Conservation (phyloP, 495 filamentous ascomycete genomes). For the Cenococcum geophilum region DNA sequence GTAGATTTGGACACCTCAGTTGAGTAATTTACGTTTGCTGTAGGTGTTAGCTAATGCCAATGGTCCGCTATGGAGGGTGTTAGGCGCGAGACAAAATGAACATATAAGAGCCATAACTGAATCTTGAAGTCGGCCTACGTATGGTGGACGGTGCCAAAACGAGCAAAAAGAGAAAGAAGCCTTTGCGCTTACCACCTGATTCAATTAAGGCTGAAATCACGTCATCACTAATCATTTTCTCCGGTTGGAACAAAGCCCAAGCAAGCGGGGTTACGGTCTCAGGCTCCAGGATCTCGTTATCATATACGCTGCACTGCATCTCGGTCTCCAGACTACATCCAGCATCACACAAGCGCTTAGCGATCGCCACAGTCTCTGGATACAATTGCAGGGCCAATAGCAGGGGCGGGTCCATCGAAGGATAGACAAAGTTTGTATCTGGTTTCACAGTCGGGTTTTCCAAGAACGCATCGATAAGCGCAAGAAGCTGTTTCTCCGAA, state of each 20-base stretch:
- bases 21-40: conserved; percentile 14
- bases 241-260: conserved; percentile 25
- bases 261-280: conserved; percentile 19
- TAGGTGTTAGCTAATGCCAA: too few relatives aligned
- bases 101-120: too few relatives aligned
- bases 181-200: conserved; percentile 6
- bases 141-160: neutral
- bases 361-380: conserved; percentile 6
- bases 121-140: too few relatives aligned
- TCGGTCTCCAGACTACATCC: conserved; percentile 26
- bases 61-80: too few relatives aligned
- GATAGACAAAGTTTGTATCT: conserved; percentile 8
- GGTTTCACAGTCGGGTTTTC: conserved; percentile 2
- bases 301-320: neutral
- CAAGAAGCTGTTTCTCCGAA: too few relatives aligned
- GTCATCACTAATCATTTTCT: conserved; percentile 19
- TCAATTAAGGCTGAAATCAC: conserved; percentile 18
- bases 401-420: conserved; percentile 7
- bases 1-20: conserved; percentile 11
- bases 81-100: too few relatives aligned
- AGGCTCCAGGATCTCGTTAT: conserved; percentile 10
- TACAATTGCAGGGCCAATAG: conserved; percentile 18
- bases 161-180: neutral
- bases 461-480: conserved; percentile 7
- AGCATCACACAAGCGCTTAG: conserved; percentile 4